A percentile compares a stretch with the other conserved stretches of the same genome.
These are phyloP conservation scores for Gleditsia sinensis DNA, from an alignment of 306 rosid species.

Conservation along the genomic window DNA sequence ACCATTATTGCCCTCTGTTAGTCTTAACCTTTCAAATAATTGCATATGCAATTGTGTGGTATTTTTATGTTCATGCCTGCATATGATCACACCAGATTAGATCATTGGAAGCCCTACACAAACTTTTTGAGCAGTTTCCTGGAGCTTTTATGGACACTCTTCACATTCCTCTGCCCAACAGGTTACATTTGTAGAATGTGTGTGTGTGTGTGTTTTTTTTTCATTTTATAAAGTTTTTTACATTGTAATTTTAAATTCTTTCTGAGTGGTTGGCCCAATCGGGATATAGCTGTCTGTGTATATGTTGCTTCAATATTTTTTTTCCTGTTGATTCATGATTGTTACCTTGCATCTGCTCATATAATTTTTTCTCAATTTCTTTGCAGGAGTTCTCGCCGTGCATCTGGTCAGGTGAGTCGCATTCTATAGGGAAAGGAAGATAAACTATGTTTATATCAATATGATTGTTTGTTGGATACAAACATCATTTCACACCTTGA, in stretches of 20 bases:
- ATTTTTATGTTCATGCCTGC: not conserved
- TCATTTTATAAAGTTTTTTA: not conserved
- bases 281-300: not conserved
- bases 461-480: constrained; percentile 11
- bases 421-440: constrained; percentile 4
- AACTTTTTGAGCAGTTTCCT: constrained; percentile 88
- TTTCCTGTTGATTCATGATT: not conserved
- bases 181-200: constrained; percentile 43
- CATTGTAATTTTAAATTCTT: constrained; percentile 12
- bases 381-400: constrained; percentile 59
- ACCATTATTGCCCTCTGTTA: not conserved
- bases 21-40: constrained; percentile 2
- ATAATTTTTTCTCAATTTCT: not conserved
- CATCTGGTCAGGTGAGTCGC: constrained; percentile 63
- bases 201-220: not conserved
- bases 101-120: constrained; percentile 85
- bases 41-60: constrained; percentile 4
- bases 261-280: not conserved
- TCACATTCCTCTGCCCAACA: constrained; percentile 60
- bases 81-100: constrained; percentile 68
- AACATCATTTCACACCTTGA: not conserved
- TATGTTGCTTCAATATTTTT: not conserved
- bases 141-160: constrained; percentile 81
- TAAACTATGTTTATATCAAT: not conserved
- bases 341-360: constrained; percentile 13